Conservation (phyloP, 2,329 filamentous ascomycete genomes). For the Plectosphaerella cucumerina region DNA sequence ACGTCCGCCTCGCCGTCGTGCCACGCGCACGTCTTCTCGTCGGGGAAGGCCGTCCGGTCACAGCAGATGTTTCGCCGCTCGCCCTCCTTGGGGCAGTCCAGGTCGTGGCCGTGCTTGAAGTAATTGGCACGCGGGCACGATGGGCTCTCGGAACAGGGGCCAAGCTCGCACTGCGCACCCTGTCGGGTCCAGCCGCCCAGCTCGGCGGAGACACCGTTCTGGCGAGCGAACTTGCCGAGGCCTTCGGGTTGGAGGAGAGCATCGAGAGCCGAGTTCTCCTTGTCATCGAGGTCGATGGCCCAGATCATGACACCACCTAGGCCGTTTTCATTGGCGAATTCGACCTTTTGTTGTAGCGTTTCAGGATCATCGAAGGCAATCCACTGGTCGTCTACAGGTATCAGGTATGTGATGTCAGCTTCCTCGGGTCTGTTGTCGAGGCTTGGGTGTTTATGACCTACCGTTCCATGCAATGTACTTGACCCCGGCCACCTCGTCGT, state of each 20-base stretch:
- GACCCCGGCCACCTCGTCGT: constrained; percentile 19
- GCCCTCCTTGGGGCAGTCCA: neutral
- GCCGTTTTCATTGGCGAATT: constrained; percentile 22
- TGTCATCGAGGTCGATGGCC: constrained; percentile 23
- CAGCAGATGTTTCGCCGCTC: neutral
- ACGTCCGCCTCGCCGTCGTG: neutral
- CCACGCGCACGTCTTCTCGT: neutral
- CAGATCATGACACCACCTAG: constrained; percentile 25
- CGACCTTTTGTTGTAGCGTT: constrained; percentile 25
- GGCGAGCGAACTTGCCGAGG: neutral
- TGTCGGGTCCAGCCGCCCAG: neutral
- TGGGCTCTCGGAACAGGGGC: neutral
- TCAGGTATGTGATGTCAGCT: neutral
- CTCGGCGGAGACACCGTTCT: neutral
- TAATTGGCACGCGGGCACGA: neutral
- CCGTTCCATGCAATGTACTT: constrained; percentile 24
- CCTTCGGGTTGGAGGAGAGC: neutral
- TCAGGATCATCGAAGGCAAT: constrained; percentile 22
- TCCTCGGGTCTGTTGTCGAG: neutral
- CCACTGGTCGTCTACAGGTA: neutral
- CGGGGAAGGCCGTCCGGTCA: neutral
- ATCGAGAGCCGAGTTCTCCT: neutral
- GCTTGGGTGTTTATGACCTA: neutral
- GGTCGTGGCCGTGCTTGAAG: neutral
- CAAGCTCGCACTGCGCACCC: neutral